A percentile compares a stretch with the other conserved stretches of the same genome.
Evolutionary conservation across 2,329 filamentous ascomycete genomes (phyloP).

Genomic region (Alternaria sp.): DNA sequence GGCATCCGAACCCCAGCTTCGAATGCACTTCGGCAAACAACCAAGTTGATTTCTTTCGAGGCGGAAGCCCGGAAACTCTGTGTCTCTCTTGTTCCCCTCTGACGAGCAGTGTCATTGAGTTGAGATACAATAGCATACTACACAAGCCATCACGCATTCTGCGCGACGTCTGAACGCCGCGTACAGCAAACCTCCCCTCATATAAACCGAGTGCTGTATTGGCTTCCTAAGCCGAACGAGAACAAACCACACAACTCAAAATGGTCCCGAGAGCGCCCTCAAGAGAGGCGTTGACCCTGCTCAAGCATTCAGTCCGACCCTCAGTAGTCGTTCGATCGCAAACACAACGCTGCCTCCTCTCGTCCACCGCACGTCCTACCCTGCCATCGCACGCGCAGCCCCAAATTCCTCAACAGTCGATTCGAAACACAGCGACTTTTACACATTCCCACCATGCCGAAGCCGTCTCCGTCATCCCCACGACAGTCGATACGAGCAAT

Average conservation of each 20-base stretch:
- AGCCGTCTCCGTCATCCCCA: conserved; percentile 82
- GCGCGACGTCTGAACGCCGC: background rate
- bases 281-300: conserved; percentile 44
- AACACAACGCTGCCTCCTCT: conserved; percentile 32
- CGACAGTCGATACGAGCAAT: conserved; percentile 77
- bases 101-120: background rate
- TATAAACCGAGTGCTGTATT: background rate
- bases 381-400: conserved; percentile 27
- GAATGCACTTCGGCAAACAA: conserved; percentile 28
- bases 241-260: background rate
- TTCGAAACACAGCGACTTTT: conserved; percentile 72
- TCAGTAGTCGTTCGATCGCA: conserved; percentile 32
- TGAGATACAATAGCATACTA: background rate
- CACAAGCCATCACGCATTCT: background rate
- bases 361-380: conserved; percentile 21
- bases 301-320: conserved; percentile 44
- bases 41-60: conserved; percentile 2
- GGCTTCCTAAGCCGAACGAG: background rate
- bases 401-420: conserved; percentile 15
- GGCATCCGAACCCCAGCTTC: conserved; percentile 27
- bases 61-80: conserved; percentile 5
- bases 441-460: conserved; percentile 81
- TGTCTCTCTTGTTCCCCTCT: background rate
- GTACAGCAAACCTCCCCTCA: background rate
- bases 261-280: conserved; percentile 49